These are phyloP conservation scores for Thielaviopsis ethacetica DNA, from an alignment of 2,329 filamentous ascomycete species.

Conservation along the genomic window DNA sequence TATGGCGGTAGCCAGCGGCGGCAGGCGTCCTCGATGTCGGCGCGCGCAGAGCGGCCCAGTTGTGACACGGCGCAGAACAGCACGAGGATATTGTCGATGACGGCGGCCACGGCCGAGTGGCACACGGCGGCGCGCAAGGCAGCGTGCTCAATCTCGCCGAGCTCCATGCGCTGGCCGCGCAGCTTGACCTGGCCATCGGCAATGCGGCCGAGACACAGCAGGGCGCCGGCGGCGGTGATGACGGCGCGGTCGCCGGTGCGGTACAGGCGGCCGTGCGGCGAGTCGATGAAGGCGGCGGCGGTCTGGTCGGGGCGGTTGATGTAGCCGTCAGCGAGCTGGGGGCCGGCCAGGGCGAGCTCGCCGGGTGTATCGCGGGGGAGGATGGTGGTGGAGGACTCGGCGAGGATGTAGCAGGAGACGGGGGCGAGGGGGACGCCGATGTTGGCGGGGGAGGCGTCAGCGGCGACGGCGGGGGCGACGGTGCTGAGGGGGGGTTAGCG, in stretches of 20 bases:
- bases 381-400: slow-evolving; percentile 33
- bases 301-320: slow-evolving; percentile 70
- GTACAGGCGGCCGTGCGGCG: slow-evolving; percentile 55
- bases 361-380: slow-evolving; percentile 52
- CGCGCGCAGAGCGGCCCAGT: no score
- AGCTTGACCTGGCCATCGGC: slow-evolving; percentile 72
- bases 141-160: slow-evolving; percentile 63
- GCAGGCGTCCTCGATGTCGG: slow-evolving; percentile 40
- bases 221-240: slow-evolving; percentile 45
- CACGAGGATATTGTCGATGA: slow-evolving; percentile 53
- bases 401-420: slow-evolving; percentile 59
- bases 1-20: slow-evolving; percentile 61
- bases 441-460: slow-evolving; percentile 40
- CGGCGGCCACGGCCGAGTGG: slow-evolving; percentile 47
- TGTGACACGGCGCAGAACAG: slow-evolving; percentile 46
- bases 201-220: slow-evolving; percentile 76
- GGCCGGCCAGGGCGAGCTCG: slow-evolving; percentile 67
- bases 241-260: slow-evolving; percentile 72
- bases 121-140: slow-evolving; percentile 44
- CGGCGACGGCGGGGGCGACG: slow-evolving; percentile 45
- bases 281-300: slow-evolving; percentile 49
- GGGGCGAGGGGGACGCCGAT: slow-evolving; percentile 70
- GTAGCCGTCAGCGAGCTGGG: slow-evolving; percentile 66
- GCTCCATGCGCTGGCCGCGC: slow-evolving; percentile 65
- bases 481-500: no score